Evolutionary conservation across 768 basidiomycete species (phyloP).

Genomic region (Lactarius akahatsu): DNA sequence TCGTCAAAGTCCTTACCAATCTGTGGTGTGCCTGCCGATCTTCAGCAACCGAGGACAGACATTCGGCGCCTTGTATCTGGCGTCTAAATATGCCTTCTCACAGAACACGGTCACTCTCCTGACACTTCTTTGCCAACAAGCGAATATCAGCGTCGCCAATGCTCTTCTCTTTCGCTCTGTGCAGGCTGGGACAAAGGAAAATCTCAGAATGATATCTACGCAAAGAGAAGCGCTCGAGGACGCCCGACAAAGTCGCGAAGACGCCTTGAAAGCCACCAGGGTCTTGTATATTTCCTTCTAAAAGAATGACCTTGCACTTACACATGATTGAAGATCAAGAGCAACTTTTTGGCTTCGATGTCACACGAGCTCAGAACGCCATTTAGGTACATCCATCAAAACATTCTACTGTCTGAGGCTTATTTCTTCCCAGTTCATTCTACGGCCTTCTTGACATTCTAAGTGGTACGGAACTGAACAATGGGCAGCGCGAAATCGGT

Average conservation of each 20-base stretch:
- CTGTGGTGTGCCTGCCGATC: slow-evolving; percentile 67
- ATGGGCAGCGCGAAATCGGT: slow-evolving; percentile 72
- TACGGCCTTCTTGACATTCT: slow-evolving; percentile 76
- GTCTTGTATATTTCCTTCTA: slow-evolving; percentile 35
- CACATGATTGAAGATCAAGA: slow-evolving; percentile 56
- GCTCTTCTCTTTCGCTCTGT: slow-evolving; percentile 74
- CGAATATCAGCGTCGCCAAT: slow-evolving; percentile 73
- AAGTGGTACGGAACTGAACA: slow-evolving; percentile 66
- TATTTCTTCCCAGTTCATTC: slow-evolving; percentile 48
- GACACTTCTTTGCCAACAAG: slow-evolving; percentile 68
- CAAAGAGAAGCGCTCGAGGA: slow-evolving; percentile 69
- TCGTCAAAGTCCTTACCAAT: slow-evolving; percentile 55
- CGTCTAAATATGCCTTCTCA: slow-evolving; percentile 64
- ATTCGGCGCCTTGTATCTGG: slow-evolving; percentile 67
- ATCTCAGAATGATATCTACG: slow-evolving; percentile 73
- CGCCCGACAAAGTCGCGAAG: slow-evolving; percentile 66
- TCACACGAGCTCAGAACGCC: slow-evolving; percentile 76
- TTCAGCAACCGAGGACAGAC: slow-evolving; percentile 76
- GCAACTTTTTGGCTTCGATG: slow-evolving; percentile 74
- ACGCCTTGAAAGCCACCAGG: slow-evolving; percentile 73
- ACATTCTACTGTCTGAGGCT: not conserved
- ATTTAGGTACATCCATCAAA: slow-evolving; percentile 51
- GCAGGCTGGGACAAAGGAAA: slow-evolving; percentile 69
- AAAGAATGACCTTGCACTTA: slow-evolving; percentile 2
- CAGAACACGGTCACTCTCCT: slow-evolving; percentile 59